phyloP scores from a whole-genome alignment of 2,329 filamentous ascomycete species.

The Colletotrichum sp. region DNA sequence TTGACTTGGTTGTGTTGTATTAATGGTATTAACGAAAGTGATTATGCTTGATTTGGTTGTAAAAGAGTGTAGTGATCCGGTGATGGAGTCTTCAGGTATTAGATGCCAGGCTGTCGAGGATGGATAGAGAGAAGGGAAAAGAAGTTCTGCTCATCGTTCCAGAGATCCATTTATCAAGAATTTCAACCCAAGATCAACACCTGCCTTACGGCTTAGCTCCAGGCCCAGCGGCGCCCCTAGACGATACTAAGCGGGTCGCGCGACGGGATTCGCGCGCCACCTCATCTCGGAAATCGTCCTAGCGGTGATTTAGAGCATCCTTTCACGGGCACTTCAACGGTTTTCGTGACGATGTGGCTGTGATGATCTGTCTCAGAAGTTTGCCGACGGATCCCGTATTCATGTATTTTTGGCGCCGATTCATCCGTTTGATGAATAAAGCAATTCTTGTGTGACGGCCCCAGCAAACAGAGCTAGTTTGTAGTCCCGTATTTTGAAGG shows the following conservation, averaged over 20 bases:
- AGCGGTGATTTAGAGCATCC: conserved; percentile 3
- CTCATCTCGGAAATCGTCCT: conserved; percentile 17
- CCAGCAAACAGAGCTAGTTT: neutral
- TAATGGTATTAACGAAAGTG: neutral
- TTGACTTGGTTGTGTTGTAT: neutral
- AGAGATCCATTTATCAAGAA: neutral
- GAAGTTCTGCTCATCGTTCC: neutral
- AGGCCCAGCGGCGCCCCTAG: neutral
- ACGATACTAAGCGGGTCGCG: neutral
- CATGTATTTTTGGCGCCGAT: neutral
- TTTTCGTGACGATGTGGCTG: conserved; percentile 13
- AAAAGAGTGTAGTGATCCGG: conserved; percentile 1
- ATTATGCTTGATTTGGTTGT: neutral
- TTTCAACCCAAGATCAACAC: neutral
- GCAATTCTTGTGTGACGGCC: neutral
- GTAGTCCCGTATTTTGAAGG: neutral
- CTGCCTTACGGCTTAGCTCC: neutral
- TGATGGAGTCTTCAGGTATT: neutral
- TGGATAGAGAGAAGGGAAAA: neutral
- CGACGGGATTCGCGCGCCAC: conserved; percentile 14
- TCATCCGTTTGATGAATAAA: neutral
- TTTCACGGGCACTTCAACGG: neutral
- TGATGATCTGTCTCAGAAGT: neutral
- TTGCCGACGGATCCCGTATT: neutral
- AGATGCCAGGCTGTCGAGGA: neutral